Evolutionary conservation across 208 protist genomes (phyloP).

Genomic region (Leishmania martiniquensis): DNA sequence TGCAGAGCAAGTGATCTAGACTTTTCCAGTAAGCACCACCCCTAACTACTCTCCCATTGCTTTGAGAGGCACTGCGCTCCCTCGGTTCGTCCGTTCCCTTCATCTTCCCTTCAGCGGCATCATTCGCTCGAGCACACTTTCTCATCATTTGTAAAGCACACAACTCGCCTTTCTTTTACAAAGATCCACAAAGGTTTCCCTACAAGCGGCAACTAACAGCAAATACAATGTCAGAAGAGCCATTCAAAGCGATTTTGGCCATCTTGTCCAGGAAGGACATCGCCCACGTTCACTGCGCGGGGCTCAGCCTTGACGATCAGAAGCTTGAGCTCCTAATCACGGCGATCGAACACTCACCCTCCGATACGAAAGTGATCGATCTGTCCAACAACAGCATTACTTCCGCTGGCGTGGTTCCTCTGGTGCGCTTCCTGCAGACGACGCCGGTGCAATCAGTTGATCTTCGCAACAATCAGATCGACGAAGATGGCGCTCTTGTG

Average conservation of each 20-base stretch:
- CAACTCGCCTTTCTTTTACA: not conserved
- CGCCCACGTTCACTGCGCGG: conserved; percentile 46
- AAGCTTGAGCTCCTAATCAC: conserved; percentile 61
- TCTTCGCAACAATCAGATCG: conserved; percentile 69
- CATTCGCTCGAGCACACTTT: not conserved
- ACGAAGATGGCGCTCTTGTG: conserved; percentile 50
- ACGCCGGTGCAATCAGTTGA: conserved; percentile 50
- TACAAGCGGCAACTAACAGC: not conserved
- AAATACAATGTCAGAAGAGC: conserved; percentile 19
- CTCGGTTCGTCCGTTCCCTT: too few relatives aligned
- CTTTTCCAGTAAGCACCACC: not conserved
- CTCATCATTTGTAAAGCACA: not conserved
- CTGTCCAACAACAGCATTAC: conserved; percentile 71
- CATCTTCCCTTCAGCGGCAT: not conserved
- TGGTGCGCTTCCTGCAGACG: conserved; percentile 50
- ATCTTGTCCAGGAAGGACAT: conserved; percentile 49
- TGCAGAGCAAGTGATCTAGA: not conserved
- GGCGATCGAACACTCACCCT: conserved; percentile 60
- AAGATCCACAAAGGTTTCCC: not conserved
- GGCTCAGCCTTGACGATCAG: conserved; percentile 44
- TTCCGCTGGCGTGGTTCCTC: conserved; percentile 34
- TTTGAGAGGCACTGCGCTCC: not conserved
- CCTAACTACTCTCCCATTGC: not conserved
- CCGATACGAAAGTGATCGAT: conserved; percentile 46
- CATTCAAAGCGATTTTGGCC: conserved; percentile 47